Base-by-base conservation (phyloP, 2,329 filamentous ascomycete genomes). In the Pseudogymnoascus sp. region DNA sequence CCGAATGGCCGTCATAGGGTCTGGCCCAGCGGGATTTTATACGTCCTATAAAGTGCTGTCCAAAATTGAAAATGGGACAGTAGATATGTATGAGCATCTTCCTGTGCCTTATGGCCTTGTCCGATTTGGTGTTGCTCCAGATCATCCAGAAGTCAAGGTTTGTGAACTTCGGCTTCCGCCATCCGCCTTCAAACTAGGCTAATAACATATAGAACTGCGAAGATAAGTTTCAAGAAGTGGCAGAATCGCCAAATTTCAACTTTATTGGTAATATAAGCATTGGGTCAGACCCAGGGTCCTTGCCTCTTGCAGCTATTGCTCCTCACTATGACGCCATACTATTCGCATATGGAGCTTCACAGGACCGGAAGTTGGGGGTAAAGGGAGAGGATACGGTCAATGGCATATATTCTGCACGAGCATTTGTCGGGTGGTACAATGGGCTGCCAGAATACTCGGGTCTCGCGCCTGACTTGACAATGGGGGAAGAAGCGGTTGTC, bases 341-440 rank as follows among this genome's bases (percentile, higher is more conserved):
- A 2, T 93, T 99, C 74, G 87, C 95, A 0, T 99, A 99, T 70
- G 95, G 95, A 12, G 93, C 95, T 2, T 89, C 91, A 0, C 84
- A 89, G 72, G 95, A 99, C 74, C 87, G 86, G 67, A 86, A 83
- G 63, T 81, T 99, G 0, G 87, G 85, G 0, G 86, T 99, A 37
- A 86, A 89, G 0, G 93, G 93, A 7, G 95, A 99, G 71, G 82
- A 87, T 3, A 75, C 77, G 5, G 77, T 95, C 5, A 79, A 81
- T 25, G 91, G 90, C 2, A 86, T 97, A 16, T 89, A 92, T 73
- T 96, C 93, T 6, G 95, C 95, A 1, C 85, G 95, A 28, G 89
- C 92, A 40, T 97, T 97, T 73, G 95, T 99, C 1, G 95, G 93
- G 16, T 99, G 95, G 95, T 99, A 99, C 76, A 99, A 99, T 75